phyloP scores from a whole-genome alignment of 164 flowering plant genomes.

The Chimonanthus praecox region DNA sequence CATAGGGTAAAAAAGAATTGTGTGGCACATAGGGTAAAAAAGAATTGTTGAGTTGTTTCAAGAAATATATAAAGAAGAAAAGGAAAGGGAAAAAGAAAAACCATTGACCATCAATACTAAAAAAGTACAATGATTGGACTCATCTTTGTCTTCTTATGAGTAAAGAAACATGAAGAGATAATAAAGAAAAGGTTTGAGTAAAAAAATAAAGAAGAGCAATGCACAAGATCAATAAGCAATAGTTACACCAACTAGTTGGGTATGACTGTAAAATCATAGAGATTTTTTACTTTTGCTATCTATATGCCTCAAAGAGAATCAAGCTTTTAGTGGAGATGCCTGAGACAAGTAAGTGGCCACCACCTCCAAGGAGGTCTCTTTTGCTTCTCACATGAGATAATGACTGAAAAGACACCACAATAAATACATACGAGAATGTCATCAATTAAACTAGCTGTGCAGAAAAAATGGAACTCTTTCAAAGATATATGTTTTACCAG shows the following conservation, averaged over 20 bases:
- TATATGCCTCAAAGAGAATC: no score
- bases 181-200: background rate
- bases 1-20: background rate
- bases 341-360: background rate
- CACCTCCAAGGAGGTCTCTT: background rate
- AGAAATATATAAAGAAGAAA: background rate
- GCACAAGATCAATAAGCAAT: background rate
- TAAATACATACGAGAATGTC: background rate
- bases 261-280: no score
- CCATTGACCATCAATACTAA: no score
- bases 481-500: constrained; percentile 38
- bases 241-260: no score
- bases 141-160: background rate
- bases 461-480: background rate
- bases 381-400: background rate
- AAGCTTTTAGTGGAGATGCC: no score
- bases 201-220: background rate
- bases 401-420: background rate
- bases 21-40: background rate
- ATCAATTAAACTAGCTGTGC: background rate
- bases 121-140: background rate
- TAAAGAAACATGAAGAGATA: background rate
- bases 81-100: no score
- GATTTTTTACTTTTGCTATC: no score
- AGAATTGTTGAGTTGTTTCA: background rate